A percentile compares a stretch with the other conserved stretches of the same genome.
Evolutionary conservation across 148 eudicot genomes (phyloP).

Genomic region (Oxyria digyna): DNA sequence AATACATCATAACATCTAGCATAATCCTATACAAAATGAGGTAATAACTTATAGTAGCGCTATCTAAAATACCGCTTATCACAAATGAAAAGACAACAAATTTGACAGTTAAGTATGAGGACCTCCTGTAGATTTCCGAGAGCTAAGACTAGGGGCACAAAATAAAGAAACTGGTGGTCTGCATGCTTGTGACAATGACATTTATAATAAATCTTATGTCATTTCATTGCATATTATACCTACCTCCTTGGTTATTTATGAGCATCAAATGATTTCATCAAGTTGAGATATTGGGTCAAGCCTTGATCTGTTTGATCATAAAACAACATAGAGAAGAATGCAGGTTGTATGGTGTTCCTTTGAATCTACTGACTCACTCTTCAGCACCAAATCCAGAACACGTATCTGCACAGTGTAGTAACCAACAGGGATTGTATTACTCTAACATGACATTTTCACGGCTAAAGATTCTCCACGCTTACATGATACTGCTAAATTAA

Average conservation of each 20-base stretch:
- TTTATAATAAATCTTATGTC: too few species aligned
- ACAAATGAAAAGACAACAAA: too few species aligned
- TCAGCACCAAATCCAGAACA: conserved; percentile 81
- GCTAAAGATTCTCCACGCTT: too few species aligned
- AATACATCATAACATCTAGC: too few species aligned
- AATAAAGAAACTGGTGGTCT: background rate
- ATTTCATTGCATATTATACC: background rate
- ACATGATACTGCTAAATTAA: too few species aligned
- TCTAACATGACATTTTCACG: background rate
- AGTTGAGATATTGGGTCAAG: conserved; percentile 76
- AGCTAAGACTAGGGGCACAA: background rate
- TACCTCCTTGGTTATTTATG: conserved; percentile 95
- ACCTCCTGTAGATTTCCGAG: background rate
- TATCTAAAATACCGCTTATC: too few species aligned
- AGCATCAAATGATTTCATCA: conserved; percentile 69
- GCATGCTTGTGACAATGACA: background rate
- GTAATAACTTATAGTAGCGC: too few species aligned
- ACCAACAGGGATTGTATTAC: background rate
- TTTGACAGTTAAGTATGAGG: background rate
- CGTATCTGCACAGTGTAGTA: conserved; percentile 57
- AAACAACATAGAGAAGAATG: conserved; percentile 72
- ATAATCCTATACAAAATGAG: too few species aligned
- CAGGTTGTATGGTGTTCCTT: conserved; percentile 83
- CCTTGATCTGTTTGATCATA: conserved; percentile 99
- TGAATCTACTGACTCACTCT: conserved; percentile 66